Base-by-base conservation (phyloP, 2,329 filamentous ascomycete species). In the Fonsecaea nubica region DNA sequence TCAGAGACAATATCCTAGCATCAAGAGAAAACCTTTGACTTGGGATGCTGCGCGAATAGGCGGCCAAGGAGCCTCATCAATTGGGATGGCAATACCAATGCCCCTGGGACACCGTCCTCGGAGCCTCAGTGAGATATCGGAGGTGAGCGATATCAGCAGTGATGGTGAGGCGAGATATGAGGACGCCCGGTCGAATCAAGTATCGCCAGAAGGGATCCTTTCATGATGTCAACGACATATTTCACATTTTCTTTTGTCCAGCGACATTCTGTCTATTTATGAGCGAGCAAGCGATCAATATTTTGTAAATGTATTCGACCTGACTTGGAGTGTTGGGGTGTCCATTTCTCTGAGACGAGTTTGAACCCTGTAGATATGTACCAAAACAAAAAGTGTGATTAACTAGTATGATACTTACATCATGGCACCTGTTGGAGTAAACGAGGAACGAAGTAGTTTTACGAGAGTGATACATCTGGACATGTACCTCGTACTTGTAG, bases 61-160 rank as follows among this genome's bases (percentile, higher is more conserved):
- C 9, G 36, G 55, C 4, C 33, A 64, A 12, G 60, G 63, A n/a
- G 38, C 63, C 21, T 58, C 56, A 25, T 63, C 54, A 12, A 70
- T 70, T 42, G 68, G 68, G 8, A 67, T 70, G 63, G 68, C 68
- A 12, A 53, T 70, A 18, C 68, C 68, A 8, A 45, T 62, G 48
- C 62, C 50, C 10, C n/a, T 30, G 6, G 42, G 55, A 40, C 55
- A 65, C 30, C 66, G 65, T 48, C 36, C 45, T 13, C 40, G 58
- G 21, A 61, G 45, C 50, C 32, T 21, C 10, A 61, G 58, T 21
- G 58, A 61, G 45, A 25, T 53, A 15, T 61, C 58, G n/a, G 58
- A 54, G 21, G 58, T 38, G 18, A 61, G 45, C 36, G 58, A 61
- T 32, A 40, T 53, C 3, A 53, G 38, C 30, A 45, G 58, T 25